These are phyloP conservation scores for Exophiala spinifera DNA, from an alignment of 2,329 filamentous ascomycete species.

Conservation along the genomic window DNA sequence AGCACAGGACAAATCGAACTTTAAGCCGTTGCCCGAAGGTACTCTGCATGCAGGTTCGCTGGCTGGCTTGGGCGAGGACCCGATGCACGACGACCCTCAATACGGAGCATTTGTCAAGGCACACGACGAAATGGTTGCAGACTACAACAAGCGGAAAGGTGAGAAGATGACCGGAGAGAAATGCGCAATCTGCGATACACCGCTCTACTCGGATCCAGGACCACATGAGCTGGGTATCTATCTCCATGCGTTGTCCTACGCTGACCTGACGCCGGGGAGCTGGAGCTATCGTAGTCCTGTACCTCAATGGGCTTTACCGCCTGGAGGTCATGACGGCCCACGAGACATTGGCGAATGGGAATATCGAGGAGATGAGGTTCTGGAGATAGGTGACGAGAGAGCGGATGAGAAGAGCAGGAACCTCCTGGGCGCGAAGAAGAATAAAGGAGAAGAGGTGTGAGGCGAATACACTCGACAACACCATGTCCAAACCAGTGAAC, in stretches of 20 bases:
- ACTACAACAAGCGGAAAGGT: conserved; percentile 84
- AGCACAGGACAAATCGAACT: conserved; percentile 4
- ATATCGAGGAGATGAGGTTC: conserved; percentile 34
- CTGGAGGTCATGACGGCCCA: conserved; percentile 67
- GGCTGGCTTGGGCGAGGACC: conserved; percentile 6
- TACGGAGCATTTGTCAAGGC: conserved; percentile 24
- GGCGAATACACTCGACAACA: no score
- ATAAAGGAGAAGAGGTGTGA: conserved; percentile 15
- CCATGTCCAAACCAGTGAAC: no score
- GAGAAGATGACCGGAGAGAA: conserved; percentile 87
- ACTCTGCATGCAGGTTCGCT: conserved; percentile 36
- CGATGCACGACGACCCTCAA: conserved; percentile 20
- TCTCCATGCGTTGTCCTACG: conserved; percentile 87
- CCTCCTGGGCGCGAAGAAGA: conserved; percentile 20
- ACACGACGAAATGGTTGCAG: conserved; percentile 80
- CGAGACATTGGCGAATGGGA: conserved; percentile 57
- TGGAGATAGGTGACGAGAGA: conserved; percentile 38
- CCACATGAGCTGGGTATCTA: conserved; percentile 87
- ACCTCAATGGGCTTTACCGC: conserved; percentile 83
- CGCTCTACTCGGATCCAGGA: conserved; percentile 89
- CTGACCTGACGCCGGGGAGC: conserved; percentile 67
- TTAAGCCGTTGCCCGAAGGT: conserved; percentile 20
- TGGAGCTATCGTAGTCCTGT: conserved; percentile 87
- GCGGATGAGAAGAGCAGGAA: conserved; percentile 28
- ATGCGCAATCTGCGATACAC: conserved; percentile 79